phyloP scores from a whole-genome alignment of 2,329 filamentous ascomycete species.

The Aspergillus texensis region DNA sequence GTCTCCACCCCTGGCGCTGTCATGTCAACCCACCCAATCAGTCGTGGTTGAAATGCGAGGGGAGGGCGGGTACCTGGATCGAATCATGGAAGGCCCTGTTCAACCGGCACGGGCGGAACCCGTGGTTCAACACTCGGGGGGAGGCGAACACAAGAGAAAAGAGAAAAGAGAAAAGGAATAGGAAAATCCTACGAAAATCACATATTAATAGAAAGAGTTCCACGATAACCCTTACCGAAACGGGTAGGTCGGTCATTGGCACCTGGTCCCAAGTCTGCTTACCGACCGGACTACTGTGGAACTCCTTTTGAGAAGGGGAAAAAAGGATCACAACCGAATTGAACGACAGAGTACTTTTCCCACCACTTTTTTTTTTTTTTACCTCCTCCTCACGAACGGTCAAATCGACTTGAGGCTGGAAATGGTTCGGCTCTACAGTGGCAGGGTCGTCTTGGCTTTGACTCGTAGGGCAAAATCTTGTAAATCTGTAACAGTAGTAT shows the following conservation, averaged over 20 bases:
- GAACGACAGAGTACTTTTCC: not conserved
- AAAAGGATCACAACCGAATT: not conserved
- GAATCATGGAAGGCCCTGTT: constrained; percentile 11
- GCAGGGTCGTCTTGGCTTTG: constrained; percentile 1
- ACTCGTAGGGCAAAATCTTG: constrained; percentile 4
- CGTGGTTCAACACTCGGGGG: not conserved
- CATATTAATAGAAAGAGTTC: constrained; percentile 17
- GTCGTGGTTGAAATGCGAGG: not conserved
- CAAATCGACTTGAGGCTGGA: not conserved
- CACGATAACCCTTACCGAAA: not conserved
- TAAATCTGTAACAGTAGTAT: constrained; percentile 8
- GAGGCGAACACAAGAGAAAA: constrained; percentile 10
- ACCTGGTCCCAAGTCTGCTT: constrained; percentile 7
- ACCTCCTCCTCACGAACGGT: not conserved
- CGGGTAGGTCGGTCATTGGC: constrained; percentile 1
- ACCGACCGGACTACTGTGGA: not conserved
- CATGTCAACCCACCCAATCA: constrained; percentile 15
- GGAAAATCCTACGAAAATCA: constrained; percentile 3
- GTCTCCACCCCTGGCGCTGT: constrained; percentile 22
- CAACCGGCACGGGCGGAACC: constrained; percentile 16
- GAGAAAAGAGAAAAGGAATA: constrained; percentile 20
- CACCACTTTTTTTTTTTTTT: not conserved
- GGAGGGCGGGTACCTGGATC: constrained; percentile 24
- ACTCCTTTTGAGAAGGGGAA: not conserved
- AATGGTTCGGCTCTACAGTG: constrained; percentile 4